phyloP scores from a whole-genome alignment of 2,329 filamentous ascomycete genomes.

The Tothia fuscella region DNA sequence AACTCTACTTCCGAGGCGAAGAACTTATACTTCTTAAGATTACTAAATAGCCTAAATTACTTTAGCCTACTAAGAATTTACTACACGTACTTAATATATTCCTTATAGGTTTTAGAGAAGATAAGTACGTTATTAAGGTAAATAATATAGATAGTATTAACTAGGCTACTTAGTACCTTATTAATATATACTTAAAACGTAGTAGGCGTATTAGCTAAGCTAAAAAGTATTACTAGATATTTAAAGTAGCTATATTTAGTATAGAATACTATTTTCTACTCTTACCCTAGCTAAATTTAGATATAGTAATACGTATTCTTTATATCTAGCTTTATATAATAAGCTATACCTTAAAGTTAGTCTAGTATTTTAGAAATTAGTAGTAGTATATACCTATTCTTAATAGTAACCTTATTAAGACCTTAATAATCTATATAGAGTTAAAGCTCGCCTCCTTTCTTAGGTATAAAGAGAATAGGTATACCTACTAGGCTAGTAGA shows the following conservation, averaged over 20 bases:
- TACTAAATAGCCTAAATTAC: slow-evolving; percentile 9
- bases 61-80: slow-evolving; percentile 8
- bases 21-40: slow-evolving; percentile 19
- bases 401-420: slow-evolving; percentile 25
- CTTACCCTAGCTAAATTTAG: slow-evolving; percentile 20
- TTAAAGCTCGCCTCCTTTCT: slow-evolving; percentile 18
- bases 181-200: slow-evolving; percentile 19
- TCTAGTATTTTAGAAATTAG: slow-evolving; percentile 22
- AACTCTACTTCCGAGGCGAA: slow-evolving; percentile 19
- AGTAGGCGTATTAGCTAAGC: slow-evolving; percentile 13
- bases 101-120: slow-evolving; percentile 11
- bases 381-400: slow-evolving; percentile 22
- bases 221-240: slow-evolving; percentile 20
- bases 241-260: slow-evolving; percentile 23
- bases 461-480: slow-evolving; percentile 23
- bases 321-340: slow-evolving; percentile 24
- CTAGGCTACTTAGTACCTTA: slow-evolving; percentile 12
- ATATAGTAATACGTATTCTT: slow-evolving; percentile 23
- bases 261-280: slow-evolving; percentile 25
- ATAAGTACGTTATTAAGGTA: slow-evolving; percentile 19
- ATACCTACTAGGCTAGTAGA: slow-evolving; percentile 13
- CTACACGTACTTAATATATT: slow-evolving; percentile 9
- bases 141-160: slow-evolving; percentile 16
- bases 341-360: slow-evolving; percentile 15
- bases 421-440: slow-evolving; percentile 26